phyloP scores from a whole-genome alignment of 2,329 filamentous ascomycete genomes.

The Venturia pyrina region DNA sequence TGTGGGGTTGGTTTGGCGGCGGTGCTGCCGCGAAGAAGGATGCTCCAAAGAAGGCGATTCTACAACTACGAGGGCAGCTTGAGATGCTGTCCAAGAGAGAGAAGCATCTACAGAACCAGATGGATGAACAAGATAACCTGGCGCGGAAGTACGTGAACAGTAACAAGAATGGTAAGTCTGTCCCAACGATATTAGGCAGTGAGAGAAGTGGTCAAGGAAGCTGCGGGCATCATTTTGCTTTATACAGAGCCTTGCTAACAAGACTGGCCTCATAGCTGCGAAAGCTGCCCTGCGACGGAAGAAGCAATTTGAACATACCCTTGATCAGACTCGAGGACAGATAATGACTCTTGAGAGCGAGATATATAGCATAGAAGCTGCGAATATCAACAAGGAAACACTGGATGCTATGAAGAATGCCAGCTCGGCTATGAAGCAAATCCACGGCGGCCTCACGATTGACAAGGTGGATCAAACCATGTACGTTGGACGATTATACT shows the following conservation, averaged over 20 bases:
- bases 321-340: slow-evolving; percentile 83
- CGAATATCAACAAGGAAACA: slow-evolving; percentile 98
- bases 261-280: slow-evolving; percentile 49
- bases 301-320: slow-evolving; percentile 84
- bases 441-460: slow-evolving; percentile 81
- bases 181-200: background rate
- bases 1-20: slow-evolving; percentile 75
- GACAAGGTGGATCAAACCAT: slow-evolving; percentile 94
- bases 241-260: background rate
- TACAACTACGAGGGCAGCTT: slow-evolving; percentile 75
- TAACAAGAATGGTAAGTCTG: slow-evolving; percentile 76
- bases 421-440: slow-evolving; percentile 80
- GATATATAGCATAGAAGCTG: slow-evolving; percentile 92
- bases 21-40: slow-evolving; percentile 81
- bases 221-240: background rate
- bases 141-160: slow-evolving; percentile 79
- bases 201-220: background rate
- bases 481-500: slow-evolving; percentile 45
- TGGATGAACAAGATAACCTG: slow-evolving; percentile 81
- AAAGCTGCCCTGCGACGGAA: slow-evolving; percentile 86
- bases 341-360: slow-evolving; percentile 90
- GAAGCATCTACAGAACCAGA: slow-evolving; percentile 80
- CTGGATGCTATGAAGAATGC: slow-evolving; percentile 89
- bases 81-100: slow-evolving; percentile 98
- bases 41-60: slow-evolving; percentile 91